Evolutionary conservation across 2,329 filamentous ascomycete species (phyloP), one percentile per base, ranked within the genome.

Genomic region (Phialocephala sp.): DNA sequence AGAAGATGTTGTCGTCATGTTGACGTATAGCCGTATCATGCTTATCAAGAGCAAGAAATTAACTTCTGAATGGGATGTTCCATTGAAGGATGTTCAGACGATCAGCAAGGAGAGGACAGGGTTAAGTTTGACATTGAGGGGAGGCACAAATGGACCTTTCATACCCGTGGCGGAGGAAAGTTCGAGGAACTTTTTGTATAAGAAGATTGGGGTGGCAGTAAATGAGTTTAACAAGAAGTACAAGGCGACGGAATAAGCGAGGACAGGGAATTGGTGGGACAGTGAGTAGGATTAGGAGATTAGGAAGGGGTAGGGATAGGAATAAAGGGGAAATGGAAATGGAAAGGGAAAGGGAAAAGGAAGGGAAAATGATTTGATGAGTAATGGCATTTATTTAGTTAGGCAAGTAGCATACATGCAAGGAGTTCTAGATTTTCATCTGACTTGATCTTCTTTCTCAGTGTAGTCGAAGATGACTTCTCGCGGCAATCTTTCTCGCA

Each of bases 41-140:
- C 87, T 98, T 63, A 92, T 99, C 68, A 87, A 93, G 72, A 93
- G 91, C 60, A 91, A 93, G 81, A 90, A 91, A 75, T 83, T 99
- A 74, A 89, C 88, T 61, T 94, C 89, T 20, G 94, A 98, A 79
- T 99, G 95, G 95, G 95, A 99, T 75, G 93, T 98, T 12, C 91
- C 93, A 32, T 84, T 99, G 70, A 97, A 95, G 76, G 95, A 99
- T 77, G 88, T 99, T 22, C 94, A 98, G 82, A 98, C 94, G 0
- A 98, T 99, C 70, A 91, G 90, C 55, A 99, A 98, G 82, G 96
- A 99, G 83, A 84, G 95, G 60, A 99, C 95, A 0, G 96, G 95
- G 0, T 88, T 99, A 80, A 94, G 92, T 71, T 87, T 99, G 68
- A 90, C 91, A 56, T 81, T 98, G 70, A 91, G 97, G 72, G 94